These are phyloP conservation scores for Pterulicium gracile DNA, from an alignment of 1,284 basidiomycete genomes.

Conservation along the genomic window DNA sequence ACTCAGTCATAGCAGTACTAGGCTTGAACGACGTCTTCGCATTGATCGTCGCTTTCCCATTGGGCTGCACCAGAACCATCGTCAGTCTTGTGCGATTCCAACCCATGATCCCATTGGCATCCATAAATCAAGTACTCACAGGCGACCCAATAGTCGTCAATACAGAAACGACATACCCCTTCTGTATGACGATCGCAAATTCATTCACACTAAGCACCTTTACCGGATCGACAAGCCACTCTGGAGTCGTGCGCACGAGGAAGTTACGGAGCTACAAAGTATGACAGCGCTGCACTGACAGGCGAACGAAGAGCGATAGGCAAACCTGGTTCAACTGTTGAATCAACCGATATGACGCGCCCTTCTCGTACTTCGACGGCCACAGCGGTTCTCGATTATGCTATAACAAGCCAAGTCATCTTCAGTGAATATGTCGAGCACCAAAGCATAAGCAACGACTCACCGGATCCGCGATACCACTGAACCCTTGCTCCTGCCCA, in stretches of 20 bases:
- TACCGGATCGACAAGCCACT: constrained; percentile 48
- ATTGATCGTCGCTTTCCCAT: constrained; percentile 33
- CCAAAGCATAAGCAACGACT: constrained; percentile 12
- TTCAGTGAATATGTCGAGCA: neutral
- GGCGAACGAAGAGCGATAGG: neutral
- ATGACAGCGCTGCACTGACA: no score
- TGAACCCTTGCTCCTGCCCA: constrained; percentile 64
- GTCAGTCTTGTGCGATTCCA: no score
- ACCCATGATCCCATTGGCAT: no score
- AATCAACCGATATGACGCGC: constrained; percentile 49
- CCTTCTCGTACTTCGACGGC: constrained; percentile 58
- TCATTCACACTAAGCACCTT: constrained; percentile 47
- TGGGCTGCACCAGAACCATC: constrained; percentile 51
- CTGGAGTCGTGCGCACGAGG: constrained; percentile 40
- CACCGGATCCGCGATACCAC: constrained; percentile 51
- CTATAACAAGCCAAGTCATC: constrained; percentile 17
- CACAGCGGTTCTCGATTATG: constrained; percentile 73
- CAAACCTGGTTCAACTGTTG: constrained; percentile 49
- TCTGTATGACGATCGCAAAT: constrained; percentile 58
- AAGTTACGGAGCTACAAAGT: constrained; percentile 49
- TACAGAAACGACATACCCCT: constrained; percentile 59
- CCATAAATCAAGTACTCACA: constrained; percentile 35
- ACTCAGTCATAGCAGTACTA: constrained; percentile 44
- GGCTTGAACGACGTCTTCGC: constrained; percentile 41
- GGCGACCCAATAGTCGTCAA: constrained; percentile 73